Conservation (phyloP, 768 basidiomycete species). For the Russula olivacea region DNA sequence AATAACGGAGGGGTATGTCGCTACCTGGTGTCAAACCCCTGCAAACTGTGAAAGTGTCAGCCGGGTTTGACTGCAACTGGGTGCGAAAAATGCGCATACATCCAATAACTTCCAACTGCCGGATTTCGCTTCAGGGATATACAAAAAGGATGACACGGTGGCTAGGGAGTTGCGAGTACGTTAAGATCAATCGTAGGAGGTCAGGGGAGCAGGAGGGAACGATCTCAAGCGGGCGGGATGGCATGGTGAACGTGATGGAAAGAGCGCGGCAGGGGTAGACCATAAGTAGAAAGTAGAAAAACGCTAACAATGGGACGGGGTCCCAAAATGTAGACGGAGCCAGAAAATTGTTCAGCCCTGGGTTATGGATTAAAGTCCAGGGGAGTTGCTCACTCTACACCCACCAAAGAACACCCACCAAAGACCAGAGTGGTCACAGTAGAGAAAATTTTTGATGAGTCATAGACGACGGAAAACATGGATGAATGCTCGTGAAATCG, state of each 20-base stretch:
- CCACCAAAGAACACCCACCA: slow-evolving; percentile 55
- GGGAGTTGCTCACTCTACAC: slow-evolving; percentile 46
- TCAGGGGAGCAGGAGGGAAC: slow-evolving; percentile 66
- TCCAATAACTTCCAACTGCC: slow-evolving; percentile 65
- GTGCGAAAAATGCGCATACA: slow-evolving; percentile 42
- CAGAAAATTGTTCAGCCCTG: not conserved
- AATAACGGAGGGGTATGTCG: not conserved
- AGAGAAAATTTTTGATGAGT: slow-evolving; percentile 35
- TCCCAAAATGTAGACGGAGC: slow-evolving; percentile 55
- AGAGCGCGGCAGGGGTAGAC: slow-evolving; percentile 14
- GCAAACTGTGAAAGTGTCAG: not conserved
- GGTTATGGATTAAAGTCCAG: not conserved
- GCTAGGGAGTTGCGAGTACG: slow-evolving; percentile 59
- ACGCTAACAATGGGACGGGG: not conserved
- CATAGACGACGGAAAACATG: slow-evolving; percentile 31
- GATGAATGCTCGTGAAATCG: slow-evolving; percentile 1
- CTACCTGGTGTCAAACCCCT: slow-evolving; percentile 12
- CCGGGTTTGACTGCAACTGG: not conserved
- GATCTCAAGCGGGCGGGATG: slow-evolving; percentile 69
- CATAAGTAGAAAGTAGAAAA: slow-evolving; percentile 12
- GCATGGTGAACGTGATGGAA: slow-evolving; percentile 67
- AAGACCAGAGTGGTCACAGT: slow-evolving; percentile 58
- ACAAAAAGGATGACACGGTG: slow-evolving; percentile 49
- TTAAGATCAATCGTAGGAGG: slow-evolving; percentile 37
- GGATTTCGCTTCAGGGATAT: slow-evolving; percentile 70